Conservation (phyloP, 805 yeast species). For the Ogataea glucozyma region DNA sequence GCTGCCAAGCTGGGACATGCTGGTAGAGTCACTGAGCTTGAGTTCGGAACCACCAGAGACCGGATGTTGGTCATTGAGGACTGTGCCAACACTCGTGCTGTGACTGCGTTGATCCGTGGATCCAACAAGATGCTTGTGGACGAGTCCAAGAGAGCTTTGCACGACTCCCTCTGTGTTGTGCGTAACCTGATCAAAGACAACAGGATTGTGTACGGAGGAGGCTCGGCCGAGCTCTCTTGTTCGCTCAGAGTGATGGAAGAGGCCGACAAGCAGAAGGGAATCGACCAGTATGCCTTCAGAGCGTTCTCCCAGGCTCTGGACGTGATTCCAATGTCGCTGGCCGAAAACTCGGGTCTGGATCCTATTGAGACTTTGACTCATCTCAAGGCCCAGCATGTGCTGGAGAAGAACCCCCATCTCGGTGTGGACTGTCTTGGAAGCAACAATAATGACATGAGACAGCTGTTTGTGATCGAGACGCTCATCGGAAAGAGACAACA, state of each 20-base stretch:
- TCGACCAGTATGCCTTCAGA: constrained; percentile 97
- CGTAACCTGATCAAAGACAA: constrained; percentile 90
- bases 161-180: constrained; percentile 95
- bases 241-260: constrained; percentile 88
- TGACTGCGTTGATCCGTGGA: constrained; percentile 91
- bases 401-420: constrained; percentile 64
- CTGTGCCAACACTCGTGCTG: constrained; percentile 82
- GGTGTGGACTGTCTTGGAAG: constrained; percentile 95
- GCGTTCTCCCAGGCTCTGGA: constrained; percentile 92
- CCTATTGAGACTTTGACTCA: constrained; percentile 88
- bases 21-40: constrained; percentile 80
- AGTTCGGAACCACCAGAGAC: constrained; percentile 95
- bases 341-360: constrained; percentile 94
- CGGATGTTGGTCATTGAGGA: constrained; percentile 94
- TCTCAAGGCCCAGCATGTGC: constrained; percentile 81
- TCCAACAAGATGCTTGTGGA: constrained; percentile 97
- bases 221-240: constrained; percentile 95
- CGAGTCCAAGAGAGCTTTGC: constrained; percentile 94
- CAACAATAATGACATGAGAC: constrained; percentile 90
- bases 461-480: constrained; percentile 93
- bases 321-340: constrained; percentile 88
- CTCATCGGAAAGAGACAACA: constrained; percentile 97
- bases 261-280: constrained; percentile 91
- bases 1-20: constrained; percentile 84
- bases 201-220: constrained; percentile 98